These are phyloP conservation scores for Metschnikowia orientalis DNA, from an alignment of 805 yeast genomes.

Conservation along the genomic window DNA sequence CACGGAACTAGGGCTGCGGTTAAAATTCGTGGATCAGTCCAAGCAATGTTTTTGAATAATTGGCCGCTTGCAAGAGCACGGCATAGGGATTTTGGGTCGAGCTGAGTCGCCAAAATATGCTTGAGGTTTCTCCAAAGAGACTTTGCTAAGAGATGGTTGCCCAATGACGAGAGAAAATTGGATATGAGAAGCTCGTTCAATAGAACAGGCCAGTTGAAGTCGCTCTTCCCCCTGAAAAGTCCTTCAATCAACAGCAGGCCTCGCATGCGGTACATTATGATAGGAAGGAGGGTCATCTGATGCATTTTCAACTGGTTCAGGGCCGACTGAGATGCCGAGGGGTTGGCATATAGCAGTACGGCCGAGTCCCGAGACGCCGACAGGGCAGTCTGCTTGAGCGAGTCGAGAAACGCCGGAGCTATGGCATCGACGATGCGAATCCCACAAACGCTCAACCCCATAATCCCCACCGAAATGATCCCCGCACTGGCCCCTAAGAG, in stretches of 20 bases:
- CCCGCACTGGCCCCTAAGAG: conserved; percentile 40
- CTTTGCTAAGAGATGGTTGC: conserved; percentile 29
- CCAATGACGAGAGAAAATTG: conserved; percentile 36
- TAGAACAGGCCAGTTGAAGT: conserved; percentile 18
- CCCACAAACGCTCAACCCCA: conserved; percentile 37
- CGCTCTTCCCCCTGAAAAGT: conserved; percentile 15
- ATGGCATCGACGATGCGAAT: conserved; percentile 34
- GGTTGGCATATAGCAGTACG: too few relatives aligned
- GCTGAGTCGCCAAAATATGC: neutral
- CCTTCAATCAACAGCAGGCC: conserved; percentile 28
- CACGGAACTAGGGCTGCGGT: conserved; percentile 32
- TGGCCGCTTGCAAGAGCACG: neutral
- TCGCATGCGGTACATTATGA: conserved; percentile 36
- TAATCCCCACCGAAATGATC: conserved; percentile 34
- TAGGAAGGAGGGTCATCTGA: conserved; percentile 36
- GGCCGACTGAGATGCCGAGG: neutral
- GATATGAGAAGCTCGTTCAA: conserved; percentile 32
- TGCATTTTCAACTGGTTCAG: conserved; percentile 36
- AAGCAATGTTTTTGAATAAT: conserved; percentile 22
- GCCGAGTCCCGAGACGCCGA: neutral
- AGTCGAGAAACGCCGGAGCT: conserved; percentile 31
- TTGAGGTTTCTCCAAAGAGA: conserved; percentile 15
- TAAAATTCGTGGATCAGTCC: conserved; percentile 29
- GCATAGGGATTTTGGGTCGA: neutral
- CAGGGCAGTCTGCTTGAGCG: conserved; percentile 11